A percentile compares a stretch with the other conserved stretches of the same genome.
Conservation (phyloP, 495 filamentous ascomycete species). For the Talaromyces trachyspermus region DNA sequence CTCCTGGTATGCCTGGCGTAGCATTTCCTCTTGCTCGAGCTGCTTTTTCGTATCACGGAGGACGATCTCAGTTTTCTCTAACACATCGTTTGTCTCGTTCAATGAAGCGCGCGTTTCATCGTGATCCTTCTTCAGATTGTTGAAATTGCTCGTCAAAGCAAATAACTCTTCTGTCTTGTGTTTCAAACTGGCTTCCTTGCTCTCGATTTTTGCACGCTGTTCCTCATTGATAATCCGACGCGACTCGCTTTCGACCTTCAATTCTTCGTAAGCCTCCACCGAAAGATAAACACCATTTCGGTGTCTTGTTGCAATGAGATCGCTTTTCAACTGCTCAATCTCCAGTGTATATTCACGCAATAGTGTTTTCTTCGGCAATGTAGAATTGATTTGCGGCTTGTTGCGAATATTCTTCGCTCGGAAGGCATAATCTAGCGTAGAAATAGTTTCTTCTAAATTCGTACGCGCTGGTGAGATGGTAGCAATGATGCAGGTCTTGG, state of each 20-base stretch:
- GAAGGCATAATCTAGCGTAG: slow-evolving; percentile 94
- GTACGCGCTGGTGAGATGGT: slow-evolving; percentile 89
- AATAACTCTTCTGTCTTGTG: slow-evolving; percentile 92
- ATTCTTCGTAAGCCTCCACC: slow-evolving; percentile 74
- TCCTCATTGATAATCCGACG: slow-evolving; percentile 88
- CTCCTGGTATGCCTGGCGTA: slow-evolving; percentile 76
- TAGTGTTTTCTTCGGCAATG: slow-evolving; percentile 84
- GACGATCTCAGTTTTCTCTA: slow-evolving; percentile 81
- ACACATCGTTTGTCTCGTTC: slow-evolving; percentile 67
- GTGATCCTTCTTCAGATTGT: slow-evolving; percentile 75
- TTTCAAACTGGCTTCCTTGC: slow-evolving; percentile 78
- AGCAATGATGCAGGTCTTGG: slow-evolving; percentile 97
- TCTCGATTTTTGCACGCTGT: slow-evolving; percentile 83
- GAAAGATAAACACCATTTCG: slow-evolving; percentile 92
- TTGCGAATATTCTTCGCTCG: slow-evolving; percentile 97
- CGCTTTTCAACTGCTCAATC: slow-evolving; percentile 88
- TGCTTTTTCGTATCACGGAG: slow-evolving; percentile 65
- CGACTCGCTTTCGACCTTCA: slow-evolving; percentile 85
- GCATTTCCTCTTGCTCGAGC: slow-evolving; percentile 68
- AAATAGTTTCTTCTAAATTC: slow-evolving; percentile 96
- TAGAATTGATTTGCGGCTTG: slow-evolving; percentile 89
- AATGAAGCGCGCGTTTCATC: slow-evolving; percentile 64
- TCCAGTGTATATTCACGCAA: slow-evolving; percentile 86
- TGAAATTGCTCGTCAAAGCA: slow-evolving; percentile 74
- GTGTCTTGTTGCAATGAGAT: slow-evolving; percentile 86